Percentiles rank a stretch among this genome's conserved stretches.
phyloP scores from a whole-genome alignment of 192 early-diverging fungal species.

The Entomortierella chlamydospora region DNA sequence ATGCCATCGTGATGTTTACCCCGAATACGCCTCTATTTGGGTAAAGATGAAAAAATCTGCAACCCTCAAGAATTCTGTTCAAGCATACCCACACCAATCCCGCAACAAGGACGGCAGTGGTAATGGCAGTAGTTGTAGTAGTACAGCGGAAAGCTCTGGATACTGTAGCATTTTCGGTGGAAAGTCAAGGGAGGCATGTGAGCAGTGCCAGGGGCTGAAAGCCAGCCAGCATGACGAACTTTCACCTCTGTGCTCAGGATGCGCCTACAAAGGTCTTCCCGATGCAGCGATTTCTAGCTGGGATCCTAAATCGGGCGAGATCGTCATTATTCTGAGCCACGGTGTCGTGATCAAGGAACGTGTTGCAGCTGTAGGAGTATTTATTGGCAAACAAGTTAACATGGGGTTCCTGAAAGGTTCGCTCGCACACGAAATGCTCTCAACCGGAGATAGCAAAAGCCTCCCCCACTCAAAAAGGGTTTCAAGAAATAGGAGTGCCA shows the following conservation, averaged over 20 bases:
- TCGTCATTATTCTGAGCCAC: constrained; percentile 29
- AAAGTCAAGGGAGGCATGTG: background rate
- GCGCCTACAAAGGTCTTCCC: constrained; percentile 41
- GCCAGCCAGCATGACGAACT: background rate
- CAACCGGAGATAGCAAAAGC: constrained; percentile 3
- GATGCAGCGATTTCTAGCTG: constrained; percentile 33
- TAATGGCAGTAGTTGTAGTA: background rate
- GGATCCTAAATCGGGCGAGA: constrained; percentile 28
- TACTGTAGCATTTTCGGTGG: background rate
- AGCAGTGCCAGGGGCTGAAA: background rate
- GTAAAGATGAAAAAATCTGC: constrained; percentile 37
- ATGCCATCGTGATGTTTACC: constrained; percentile 54
- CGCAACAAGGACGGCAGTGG: constrained; percentile 1
- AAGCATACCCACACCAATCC: constrained; percentile 12
- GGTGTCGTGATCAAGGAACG: constrained; percentile 39
- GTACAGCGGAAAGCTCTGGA: background rate
- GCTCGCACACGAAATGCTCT: constrained; percentile 42
- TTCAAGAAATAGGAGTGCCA: background rate
- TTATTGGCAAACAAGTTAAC: constrained; percentile 50
- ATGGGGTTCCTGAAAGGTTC: constrained; percentile 52
- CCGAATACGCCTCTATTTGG: constrained; percentile 47
- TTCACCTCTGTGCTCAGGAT: constrained; percentile 19
- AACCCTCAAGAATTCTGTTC: constrained; percentile 35
- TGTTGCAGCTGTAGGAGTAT: constrained; percentile 46
- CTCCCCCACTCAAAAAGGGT: background rate